Percentiles rank a stretch among this genome's conserved stretches.
Conservation (phyloP, 305 asterid genomes). For the Solanum hybrid region DNA sequence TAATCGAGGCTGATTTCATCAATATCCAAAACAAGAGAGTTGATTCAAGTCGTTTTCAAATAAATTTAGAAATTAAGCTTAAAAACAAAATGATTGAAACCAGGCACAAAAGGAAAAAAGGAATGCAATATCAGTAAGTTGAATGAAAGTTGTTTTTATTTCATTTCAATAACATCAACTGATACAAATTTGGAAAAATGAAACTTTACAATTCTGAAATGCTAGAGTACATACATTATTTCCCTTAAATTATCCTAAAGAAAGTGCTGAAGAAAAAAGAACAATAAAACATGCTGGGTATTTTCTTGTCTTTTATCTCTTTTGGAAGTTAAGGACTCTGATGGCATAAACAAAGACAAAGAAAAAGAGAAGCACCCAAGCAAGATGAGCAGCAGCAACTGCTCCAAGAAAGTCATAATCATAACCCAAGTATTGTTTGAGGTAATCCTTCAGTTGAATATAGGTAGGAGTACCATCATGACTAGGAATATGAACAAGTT, state of each 20-base stretch:
- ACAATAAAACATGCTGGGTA: neutral
- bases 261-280: neutral
- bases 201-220: neutral
- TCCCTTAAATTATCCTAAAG: neutral
- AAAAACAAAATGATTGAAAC: neutral
- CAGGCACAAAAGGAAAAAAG: neutral
- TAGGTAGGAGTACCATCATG: conserved; percentile 15
- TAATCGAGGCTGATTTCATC: neutral
- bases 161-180: neutral
- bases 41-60: neutral
- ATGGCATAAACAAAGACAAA: conserved; percentile 47
- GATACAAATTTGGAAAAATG: neutral
- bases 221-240: neutral
- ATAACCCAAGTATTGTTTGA: conserved; percentile 33
- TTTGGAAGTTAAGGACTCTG: conserved; percentile 46
- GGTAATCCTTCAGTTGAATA: conserved; percentile 33
- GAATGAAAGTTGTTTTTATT: neutral
- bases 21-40: neutral
- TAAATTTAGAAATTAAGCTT: neutral
- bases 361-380: conserved; percentile 51
- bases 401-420: conserved; percentile 42
- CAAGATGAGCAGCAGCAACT: conserved; percentile 54
- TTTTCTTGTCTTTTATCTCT: conserved; percentile 20
- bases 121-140: neutral
- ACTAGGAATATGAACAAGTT: conserved; percentile 20